These are phyloP conservation scores for Spathaspora girioi DNA, from an alignment of 805 yeast species.

Conservation along the genomic window DNA sequence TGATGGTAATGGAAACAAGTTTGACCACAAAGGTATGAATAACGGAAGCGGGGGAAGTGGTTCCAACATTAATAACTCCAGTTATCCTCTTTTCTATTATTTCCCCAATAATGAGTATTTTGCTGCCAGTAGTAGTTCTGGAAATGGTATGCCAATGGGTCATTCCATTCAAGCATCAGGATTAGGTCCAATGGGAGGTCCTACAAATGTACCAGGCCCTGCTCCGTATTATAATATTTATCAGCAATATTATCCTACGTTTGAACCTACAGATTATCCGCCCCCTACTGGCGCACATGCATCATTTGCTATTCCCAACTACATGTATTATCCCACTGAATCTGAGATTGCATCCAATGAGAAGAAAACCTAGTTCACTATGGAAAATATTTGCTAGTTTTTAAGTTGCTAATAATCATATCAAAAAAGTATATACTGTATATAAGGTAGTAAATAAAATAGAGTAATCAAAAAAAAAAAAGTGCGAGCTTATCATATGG, in stretches of 20 bases:
- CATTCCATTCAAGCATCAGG: not conserved
- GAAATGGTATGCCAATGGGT: not conserved
- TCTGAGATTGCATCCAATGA: conserved; percentile 7
- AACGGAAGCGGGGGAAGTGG: not conserved
- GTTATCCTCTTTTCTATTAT: conserved; percentile 8
- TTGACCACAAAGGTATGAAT: not conserved
- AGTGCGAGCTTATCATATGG: not conserved
- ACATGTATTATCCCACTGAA: conserved; percentile 9
- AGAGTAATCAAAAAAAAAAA: not conserved
- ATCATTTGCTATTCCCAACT: conserved; percentile 7
- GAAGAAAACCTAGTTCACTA: conserved; percentile 6
- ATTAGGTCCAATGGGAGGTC: not conserved
- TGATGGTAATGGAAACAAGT: not conserved
- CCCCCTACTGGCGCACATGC: not conserved
- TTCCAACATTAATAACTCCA: not conserved
- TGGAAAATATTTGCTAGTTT: not conserved
- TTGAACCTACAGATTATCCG: not conserved
- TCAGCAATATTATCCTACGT: conserved; percentile 6
- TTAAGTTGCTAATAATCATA: not conserved
- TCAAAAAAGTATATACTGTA: not conserved
- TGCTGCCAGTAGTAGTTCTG: not conserved
- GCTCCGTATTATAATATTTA: conserved; percentile 7
- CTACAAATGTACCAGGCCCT: not conserved
- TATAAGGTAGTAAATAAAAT: not conserved
- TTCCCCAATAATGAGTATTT: conserved; percentile 5